Evolutionary conservation across 192 early-diverging fungal genomes (phyloP), one percentile per base, ranked within the genome.

Genomic region (Backusella parvicylindrica): DNA sequence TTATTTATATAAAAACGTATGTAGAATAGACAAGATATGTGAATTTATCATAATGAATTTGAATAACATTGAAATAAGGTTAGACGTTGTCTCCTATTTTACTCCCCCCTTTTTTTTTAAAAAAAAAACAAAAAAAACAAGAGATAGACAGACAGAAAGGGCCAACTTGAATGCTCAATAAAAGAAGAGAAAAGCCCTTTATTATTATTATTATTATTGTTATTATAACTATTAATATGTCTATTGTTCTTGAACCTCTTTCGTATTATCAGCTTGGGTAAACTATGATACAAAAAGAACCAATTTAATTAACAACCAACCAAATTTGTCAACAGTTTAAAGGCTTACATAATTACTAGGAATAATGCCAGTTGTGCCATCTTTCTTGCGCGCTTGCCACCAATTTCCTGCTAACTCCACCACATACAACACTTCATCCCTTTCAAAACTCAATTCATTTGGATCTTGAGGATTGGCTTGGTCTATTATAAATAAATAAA

Each of bases 381-480:
- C 90, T 40, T 87, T 81, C 79, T 92, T 92, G 70, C 91, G 90
- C 64, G 94, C 95, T 83, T 97, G 93, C 96, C 97, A 99, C 97
- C 97, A 99, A 79, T 99, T 97, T 78, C 97, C 97, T 84, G 90
- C 92, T 80, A 87, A 92, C 74, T 97, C 95, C 4, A 94, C 86
- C 60, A 99, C 91, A 53, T 95, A 92, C 84, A 99, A 81, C 18
- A 90, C 77, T 43, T 97, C 95, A 73, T 92, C 93, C 81, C 96
- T 97, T 18, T 76, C 77, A 84, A 97, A 96, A 21, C 91, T 91
- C 16, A 99, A 83, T 79, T 99, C 97, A 77, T 93, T 95, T 21
- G 92, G 92, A 84, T 99, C 97, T 31, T 94, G 92, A 0, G 91
- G 87, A 82, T 93, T 97, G 40, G 96, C 95, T 30, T 92, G 86